These are phyloP conservation scores for Bacidia gigantensis DNA, from an alignment of 495 filamentous ascomycete genomes.

Conservation along the genomic window DNA sequence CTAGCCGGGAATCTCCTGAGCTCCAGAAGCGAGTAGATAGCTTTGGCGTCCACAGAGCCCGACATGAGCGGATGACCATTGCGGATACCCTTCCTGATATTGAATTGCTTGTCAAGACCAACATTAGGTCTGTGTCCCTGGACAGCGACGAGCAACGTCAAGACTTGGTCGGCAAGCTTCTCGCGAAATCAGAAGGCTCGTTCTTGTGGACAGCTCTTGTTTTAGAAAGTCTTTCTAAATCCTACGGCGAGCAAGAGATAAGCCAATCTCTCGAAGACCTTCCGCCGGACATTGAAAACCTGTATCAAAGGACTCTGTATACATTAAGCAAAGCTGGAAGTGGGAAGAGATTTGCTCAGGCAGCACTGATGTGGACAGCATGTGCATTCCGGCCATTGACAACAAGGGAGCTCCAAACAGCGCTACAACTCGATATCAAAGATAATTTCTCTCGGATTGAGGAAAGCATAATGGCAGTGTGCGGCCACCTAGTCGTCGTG, in stretches of 20 bases:
- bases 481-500: constrained; percentile 22
- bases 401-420: constrained; percentile 19
- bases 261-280: constrained; percentile 22
- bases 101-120: constrained; percentile 13
- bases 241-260: constrained; percentile 18
- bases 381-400: constrained; percentile 19
- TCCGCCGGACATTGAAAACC: constrained; percentile 23
- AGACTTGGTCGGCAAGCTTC: constrained; percentile 18
- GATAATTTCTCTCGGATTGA: constrained; percentile 14
- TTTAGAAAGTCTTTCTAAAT: constrained; percentile 19
- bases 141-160: constrained; percentile 7
- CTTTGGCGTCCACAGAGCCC: constrained; percentile 2
- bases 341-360: constrained; percentile 15
- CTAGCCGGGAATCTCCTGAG: constrained; percentile 18
- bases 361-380: constrained; percentile 22
- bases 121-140: constrained; percentile 4
- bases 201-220: constrained; percentile 28
- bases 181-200: constrained; percentile 23
- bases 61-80: constrained; percentile 1
- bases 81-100: constrained; percentile 20
- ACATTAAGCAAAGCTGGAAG: constrained; percentile 10
- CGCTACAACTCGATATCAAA: constrained; percentile 20
- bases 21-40: constrained; percentile 2
- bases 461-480: constrained; percentile 16
- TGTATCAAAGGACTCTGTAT: constrained; percentile 21